Conservation (phyloP, 495 filamentous ascomycete genomes). For the Pyrenopolyporus hunteri region DNA sequence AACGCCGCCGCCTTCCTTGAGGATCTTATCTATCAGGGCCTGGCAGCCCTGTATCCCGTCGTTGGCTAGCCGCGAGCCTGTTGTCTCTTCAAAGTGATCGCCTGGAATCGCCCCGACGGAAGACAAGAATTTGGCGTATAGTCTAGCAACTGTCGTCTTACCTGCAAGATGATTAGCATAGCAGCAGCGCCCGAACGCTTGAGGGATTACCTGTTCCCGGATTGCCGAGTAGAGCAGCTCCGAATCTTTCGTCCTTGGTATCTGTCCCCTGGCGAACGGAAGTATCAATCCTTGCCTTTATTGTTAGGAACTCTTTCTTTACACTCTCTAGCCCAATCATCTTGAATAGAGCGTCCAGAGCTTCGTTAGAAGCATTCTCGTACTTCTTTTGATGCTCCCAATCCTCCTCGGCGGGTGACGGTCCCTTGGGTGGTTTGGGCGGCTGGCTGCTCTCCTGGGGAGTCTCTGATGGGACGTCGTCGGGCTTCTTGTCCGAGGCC, state of each 20-base stretch:
- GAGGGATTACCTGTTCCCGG: slow-evolving; percentile 74
- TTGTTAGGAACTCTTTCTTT: slow-evolving; percentile 66
- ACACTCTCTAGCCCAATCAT: slow-evolving; percentile 78
- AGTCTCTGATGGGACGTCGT: slow-evolving; percentile 15
- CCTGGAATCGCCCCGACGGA: slow-evolving; percentile 64
- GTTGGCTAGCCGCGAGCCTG: slow-evolving; percentile 70
- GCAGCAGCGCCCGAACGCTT: too few species aligned
- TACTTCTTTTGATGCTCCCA: slow-evolving; percentile 43
- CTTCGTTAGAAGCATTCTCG: slow-evolving; percentile 37
- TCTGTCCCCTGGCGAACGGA: slow-evolving; percentile 61
- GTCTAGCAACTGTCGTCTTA: slow-evolving; percentile 81
- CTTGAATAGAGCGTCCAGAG: slow-evolving; percentile 69
- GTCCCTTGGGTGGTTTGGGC: neutral
- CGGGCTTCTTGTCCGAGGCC: neutral
- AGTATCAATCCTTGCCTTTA: slow-evolving; percentile 73
- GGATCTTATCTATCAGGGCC: slow-evolving; percentile 62
- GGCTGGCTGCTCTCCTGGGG: neutral
- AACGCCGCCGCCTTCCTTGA: slow-evolving; percentile 67
- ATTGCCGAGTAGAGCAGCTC: slow-evolving; percentile 73
- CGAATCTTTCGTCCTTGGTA: slow-evolving; percentile 65
- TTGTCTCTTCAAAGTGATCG: slow-evolving; percentile 66
- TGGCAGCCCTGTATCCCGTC: slow-evolving; percentile 63
- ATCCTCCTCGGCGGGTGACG: slow-evolving; percentile 28
- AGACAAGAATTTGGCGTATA: slow-evolving; percentile 73
- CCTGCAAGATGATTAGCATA: too few species aligned